Evolutionary conservation across 1,284 basidiomycete genomes (phyloP).

Genomic region (Coniophora puteana): DNA sequence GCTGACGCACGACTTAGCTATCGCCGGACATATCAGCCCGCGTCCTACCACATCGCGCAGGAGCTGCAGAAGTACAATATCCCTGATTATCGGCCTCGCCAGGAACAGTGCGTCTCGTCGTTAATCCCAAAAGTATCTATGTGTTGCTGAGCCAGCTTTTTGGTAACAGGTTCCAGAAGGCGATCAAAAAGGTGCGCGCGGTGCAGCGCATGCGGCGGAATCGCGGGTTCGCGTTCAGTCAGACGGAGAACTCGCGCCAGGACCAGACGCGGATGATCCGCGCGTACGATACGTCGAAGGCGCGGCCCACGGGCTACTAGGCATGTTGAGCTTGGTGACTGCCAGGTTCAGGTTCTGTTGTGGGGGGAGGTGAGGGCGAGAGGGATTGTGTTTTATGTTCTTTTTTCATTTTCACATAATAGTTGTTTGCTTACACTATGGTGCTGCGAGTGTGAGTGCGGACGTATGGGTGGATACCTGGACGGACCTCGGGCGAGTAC

Average conservation of each 20-base stretch:
- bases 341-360: no score
- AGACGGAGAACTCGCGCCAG: slow-evolving; percentile 84
- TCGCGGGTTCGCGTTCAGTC: slow-evolving; percentile 94
- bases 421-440: no score
- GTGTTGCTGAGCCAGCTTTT: slow-evolving; percentile 1
- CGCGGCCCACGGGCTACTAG: slow-evolving; percentile 71
- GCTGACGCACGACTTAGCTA: no score
- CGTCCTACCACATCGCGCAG: slow-evolving; percentile 95
- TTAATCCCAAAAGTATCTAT: slow-evolving; percentile 1
- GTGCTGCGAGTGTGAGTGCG: no score
- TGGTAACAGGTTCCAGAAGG: slow-evolving; percentile 80
- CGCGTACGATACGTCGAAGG: slow-evolving; percentile 86
- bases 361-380: no score
- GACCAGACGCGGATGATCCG: slow-evolving; percentile 86
- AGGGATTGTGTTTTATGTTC: no score
- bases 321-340: no score
- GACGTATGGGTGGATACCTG: no score
- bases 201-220: slow-evolving; percentile 93
- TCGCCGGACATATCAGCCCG: slow-evolving; percentile 85
- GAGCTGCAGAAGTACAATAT: slow-evolving; percentile 98
- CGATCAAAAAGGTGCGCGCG: slow-evolving; percentile 96
- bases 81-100: slow-evolving; percentile 94
- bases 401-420: no score
- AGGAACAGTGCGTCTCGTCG: slow-evolving; percentile 80
- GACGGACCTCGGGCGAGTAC: no score